Conservation (phyloP, 352 stramenopile species). For the Nothophytophthora sp. region DNA sequence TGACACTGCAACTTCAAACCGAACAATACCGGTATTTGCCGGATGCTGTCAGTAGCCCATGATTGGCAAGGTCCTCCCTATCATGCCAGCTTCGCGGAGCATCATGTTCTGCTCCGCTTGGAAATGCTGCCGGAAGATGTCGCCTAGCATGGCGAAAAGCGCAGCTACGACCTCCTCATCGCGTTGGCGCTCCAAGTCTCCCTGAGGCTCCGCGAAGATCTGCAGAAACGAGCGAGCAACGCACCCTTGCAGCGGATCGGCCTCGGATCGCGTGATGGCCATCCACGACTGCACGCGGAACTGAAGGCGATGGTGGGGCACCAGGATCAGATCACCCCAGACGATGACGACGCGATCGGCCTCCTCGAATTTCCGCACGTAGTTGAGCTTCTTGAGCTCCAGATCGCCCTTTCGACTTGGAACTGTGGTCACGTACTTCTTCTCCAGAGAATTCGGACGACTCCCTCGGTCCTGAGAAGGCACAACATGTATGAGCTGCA, state of each 20-base stretch:
- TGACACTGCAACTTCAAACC: too few species aligned
- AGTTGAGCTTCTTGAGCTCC: conserved; percentile 25
- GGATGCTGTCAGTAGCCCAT: not conserved
- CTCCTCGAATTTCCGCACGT: conserved; percentile 25
- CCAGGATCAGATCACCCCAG: conserved; percentile 10
- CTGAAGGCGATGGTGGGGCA: conserved; percentile 22
- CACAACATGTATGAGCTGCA: too few species aligned
- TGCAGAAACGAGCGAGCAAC: conserved; percentile 19
- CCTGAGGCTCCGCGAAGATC: conserved; percentile 11
- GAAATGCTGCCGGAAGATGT: conserved; percentile 11
- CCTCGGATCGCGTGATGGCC: conserved; percentile 13
- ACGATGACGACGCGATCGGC: conserved; percentile 23
- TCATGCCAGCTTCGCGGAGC: not conserved
- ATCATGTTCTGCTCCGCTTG: conserved; percentile 13
- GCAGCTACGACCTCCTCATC: too few species aligned
- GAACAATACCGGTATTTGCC: conserved; percentile 2
- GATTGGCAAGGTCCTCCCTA: conserved; percentile 1
- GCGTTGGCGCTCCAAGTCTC: not conserved
- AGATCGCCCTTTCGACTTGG: conserved; percentile 15
- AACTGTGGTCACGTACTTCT: conserved; percentile 13
- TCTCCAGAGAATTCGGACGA: too few species aligned
- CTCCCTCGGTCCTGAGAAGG: too few species aligned
- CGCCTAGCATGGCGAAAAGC: conserved; percentile 13
- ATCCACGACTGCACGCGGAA: conserved; percentile 26
- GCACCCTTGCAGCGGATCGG: conserved; percentile 5